Percentiles rank a stretch among this genome's conserved stretches.
Conservation (phyloP, 352 stramenopile genomes). For the Saprolegnia diclina region DNA sequence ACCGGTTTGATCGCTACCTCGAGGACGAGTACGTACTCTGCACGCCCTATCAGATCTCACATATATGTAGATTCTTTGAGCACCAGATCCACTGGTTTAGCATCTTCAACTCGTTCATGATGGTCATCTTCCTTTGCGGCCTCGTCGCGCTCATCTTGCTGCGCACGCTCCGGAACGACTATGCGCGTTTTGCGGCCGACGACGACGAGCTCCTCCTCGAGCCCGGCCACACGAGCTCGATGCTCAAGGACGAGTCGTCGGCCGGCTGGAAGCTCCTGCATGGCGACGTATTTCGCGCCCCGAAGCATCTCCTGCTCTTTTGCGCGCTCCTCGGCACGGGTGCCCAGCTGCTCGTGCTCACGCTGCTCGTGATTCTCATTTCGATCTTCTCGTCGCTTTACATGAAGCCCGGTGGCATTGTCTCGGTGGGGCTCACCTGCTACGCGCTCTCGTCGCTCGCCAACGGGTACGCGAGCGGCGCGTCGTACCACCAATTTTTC, state of each 20-base stretch:
- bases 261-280: conserved; percentile 96
- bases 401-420: conserved; percentile 93
- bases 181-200: conserved; percentile 85
- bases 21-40: conserved; percentile 86
- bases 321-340: conserved; percentile 94
- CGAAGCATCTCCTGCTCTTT: conserved; percentile 90
- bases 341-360: conserved; percentile 92
- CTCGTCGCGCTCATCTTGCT: conserved; percentile 92
- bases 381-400: conserved; percentile 94
- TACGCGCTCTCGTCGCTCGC: conserved; percentile 91
- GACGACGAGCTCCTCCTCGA: conserved; percentile 83
- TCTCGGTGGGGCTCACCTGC: conserved; percentile 92
- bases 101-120: conserved; percentile 98
- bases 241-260: conserved; percentile 78
- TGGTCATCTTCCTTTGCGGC: conserved; percentile 95
- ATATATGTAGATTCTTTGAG: conserved; percentile 92
- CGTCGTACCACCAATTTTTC: conserved; percentile 89
- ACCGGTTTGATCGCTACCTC: conserved; percentile 97
- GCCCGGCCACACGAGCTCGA: conserved; percentile 60
- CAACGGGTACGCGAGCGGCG: conserved; percentile 85
- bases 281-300: conserved; percentile 92
- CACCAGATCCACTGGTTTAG: conserved; percentile 99
- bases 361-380: conserved; percentile 93
- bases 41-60: neutral
- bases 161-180: conserved; percentile 92